Evolutionary conservation across 2,329 filamentous ascomycete genomes (phyloP).

Genomic region (Aspergillus fumigatiaffinis): DNA sequence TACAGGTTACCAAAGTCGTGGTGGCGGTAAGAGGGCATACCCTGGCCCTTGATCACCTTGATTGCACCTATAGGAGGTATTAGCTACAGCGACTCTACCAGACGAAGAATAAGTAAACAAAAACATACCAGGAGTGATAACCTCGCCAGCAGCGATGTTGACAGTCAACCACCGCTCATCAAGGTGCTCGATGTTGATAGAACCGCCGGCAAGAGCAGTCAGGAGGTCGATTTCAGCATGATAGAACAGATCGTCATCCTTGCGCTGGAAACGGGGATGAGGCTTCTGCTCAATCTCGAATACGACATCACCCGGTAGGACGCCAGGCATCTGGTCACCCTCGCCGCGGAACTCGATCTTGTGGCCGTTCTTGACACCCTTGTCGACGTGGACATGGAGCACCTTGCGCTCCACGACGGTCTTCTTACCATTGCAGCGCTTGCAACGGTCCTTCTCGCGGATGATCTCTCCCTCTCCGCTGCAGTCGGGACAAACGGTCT

Average conservation of each 20-base stretch:
- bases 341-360: constrained; percentile 97
- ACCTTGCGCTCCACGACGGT: constrained; percentile 96
- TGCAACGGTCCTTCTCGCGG: constrained; percentile 96
- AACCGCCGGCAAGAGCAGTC: constrained; percentile 87
- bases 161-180: constrained; percentile 96
- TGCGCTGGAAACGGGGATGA: constrained; percentile 90
- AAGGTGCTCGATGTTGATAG: constrained; percentile 89
- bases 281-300: constrained; percentile 99
- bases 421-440: constrained; percentile 95
- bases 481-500: constrained; percentile 97
- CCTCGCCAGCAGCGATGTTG: constrained; percentile 88
- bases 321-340: constrained; percentile 90
- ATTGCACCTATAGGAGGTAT: constrained; percentile 63
- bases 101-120: neutral
- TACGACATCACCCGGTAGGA: constrained; percentile 90
- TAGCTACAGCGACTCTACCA: neutral
- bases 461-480: constrained; percentile 96
- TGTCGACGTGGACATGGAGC: constrained; percentile 94
- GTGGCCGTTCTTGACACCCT: constrained; percentile 86
- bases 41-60: constrained; percentile 93
- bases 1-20: constrained; percentile 95
- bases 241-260: constrained; percentile 94
- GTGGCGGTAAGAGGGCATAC: constrained; percentile 94
- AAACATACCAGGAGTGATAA: constrained; percentile 79
- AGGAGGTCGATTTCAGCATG: constrained; percentile 93